Evolutionary conservation across 257 asterid genomes (phyloP), one percentile per base, ranked within the genome.

Genomic region (Nicotiana attenuata): DNA sequence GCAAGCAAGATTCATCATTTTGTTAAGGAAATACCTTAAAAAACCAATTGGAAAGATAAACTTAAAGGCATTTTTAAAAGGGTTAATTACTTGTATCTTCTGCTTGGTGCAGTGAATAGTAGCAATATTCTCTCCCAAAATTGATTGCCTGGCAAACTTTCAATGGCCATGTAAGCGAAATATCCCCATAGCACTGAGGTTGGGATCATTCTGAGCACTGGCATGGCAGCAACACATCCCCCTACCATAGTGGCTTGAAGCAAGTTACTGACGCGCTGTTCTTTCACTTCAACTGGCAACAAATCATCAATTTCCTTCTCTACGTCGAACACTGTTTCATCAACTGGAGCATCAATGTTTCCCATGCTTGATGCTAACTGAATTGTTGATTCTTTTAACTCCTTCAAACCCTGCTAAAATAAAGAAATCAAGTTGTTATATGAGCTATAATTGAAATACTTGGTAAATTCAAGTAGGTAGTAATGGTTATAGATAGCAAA

Each of bases 101-200:
- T 84, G 90, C 93, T 87, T 0, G 97, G 97, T 7, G 97, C 97
- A 10, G 97, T 94, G 86, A 94, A 92, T 50, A 92, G 93, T 10
- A 91, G 88, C 35, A 94, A 82, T 77, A 92, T 91, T 71, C 98
- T 85, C 71, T 94, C 98, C 98, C 98, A 94, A 81, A 94, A 93
- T 84, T 94, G 98, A 87, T 92, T 92, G 0, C 97, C 98, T 1
- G 98, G 97, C 69, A 92, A 85, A 82, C 98, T 94, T 68, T 94
- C 98, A 31, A 94, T 92, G 80, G 98, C 98, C 98, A 94, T 94
- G 84, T 89, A 94, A 45, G 98, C 97, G 56, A 94, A 94, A 84
- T 94, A 94, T 4, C 98, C 98, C 98, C 98, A 94, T 3, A 94
- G 94, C 10, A 94, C 97, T 3, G 98, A 94, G 66, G 97, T 94